phyloP scores from a whole-genome alignment of 495 filamentous ascomycete genomes.

The Lindgomyces ingoldianus region DNA sequence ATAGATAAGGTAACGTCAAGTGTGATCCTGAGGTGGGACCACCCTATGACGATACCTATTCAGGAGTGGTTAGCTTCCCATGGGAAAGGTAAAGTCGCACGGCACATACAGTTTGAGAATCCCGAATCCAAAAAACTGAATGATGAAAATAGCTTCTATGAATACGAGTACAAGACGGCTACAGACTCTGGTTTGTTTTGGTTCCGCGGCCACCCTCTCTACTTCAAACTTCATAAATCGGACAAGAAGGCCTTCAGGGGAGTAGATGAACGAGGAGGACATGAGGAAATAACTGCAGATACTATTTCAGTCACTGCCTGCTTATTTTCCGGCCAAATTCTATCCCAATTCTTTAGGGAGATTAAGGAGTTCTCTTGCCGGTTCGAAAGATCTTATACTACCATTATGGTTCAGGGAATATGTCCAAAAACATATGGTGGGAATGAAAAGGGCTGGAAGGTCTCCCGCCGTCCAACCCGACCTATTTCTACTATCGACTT shows the following conservation, averaged over 20 bases:
- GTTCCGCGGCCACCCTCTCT: background rate
- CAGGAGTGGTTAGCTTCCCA: background rate
- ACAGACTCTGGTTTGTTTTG: slow-evolving; percentile 8
- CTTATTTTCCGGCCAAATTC: no score
- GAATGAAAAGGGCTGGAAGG: background rate
- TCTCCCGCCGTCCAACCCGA: background rate
- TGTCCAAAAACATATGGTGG: background rate
- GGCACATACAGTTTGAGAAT: background rate
- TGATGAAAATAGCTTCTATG: background rate
- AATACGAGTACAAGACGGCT: background rate
- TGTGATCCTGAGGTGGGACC: background rate
- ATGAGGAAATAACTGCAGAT: background rate
- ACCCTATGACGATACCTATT: background rate
- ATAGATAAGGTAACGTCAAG: no score
- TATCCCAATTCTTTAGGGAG: no score
- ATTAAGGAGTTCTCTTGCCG: no score
- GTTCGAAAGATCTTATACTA: no score
- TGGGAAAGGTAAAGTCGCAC: background rate
- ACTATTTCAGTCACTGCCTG: no score
- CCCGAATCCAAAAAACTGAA: no score
- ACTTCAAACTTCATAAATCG: background rate
- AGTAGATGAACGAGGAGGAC: background rate
- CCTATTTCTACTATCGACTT: slow-evolving; percentile 19
- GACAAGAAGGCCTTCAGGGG: no score
- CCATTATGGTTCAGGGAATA: no score